Conservation (phyloP, 352 stramenopile species). For the Phytopythium kandeliae region DNA sequence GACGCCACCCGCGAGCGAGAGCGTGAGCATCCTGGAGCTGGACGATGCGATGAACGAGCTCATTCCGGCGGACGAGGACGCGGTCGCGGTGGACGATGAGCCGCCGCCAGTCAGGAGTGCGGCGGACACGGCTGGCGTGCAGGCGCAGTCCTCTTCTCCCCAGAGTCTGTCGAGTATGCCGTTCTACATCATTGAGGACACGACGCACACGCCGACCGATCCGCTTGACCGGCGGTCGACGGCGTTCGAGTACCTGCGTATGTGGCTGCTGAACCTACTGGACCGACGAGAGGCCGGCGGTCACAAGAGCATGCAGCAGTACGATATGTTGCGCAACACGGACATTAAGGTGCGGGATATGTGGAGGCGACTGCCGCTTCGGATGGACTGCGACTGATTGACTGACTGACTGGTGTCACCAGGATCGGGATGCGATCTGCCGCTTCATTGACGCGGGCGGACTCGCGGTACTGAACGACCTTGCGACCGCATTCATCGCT, state of each 20-base stretch:
- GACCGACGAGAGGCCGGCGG: conserved; percentile 29
- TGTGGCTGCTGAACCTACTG: conserved; percentile 46
- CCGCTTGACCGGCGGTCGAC: conserved; percentile 40
- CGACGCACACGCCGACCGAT: conserved; percentile 15
- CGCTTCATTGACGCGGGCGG: conserved; percentile 57
- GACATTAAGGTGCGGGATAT: conserved; percentile 44
- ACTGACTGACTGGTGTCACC: too few species aligned
- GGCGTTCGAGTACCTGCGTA: conserved; percentile 58
- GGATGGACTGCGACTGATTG: too few species aligned
- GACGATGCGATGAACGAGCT: conserved; percentile 30
- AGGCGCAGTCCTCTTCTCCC: not conserved
- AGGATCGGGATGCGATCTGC: conserved; percentile 54
- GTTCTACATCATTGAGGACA: conserved; percentile 49
- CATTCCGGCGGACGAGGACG: conserved; percentile 21
- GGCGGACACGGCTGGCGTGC: not conserved
- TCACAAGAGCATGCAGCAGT: conserved; percentile 44
- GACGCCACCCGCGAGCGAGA: not conserved
- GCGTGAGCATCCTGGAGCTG: conserved; percentile 22
- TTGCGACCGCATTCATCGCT: conserved; percentile 30
- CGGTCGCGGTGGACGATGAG: conserved; percentile 8
- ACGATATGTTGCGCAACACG: conserved; percentile 49
- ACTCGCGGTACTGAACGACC: conserved; percentile 50
- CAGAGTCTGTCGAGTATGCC: conserved; percentile 2
- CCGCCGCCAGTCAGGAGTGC: too few species aligned
- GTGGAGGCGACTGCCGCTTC: too few species aligned